Evolutionary conservation across 257 asterid genomes (phyloP).

Genomic region (Handroanthus guayacan): DNA sequence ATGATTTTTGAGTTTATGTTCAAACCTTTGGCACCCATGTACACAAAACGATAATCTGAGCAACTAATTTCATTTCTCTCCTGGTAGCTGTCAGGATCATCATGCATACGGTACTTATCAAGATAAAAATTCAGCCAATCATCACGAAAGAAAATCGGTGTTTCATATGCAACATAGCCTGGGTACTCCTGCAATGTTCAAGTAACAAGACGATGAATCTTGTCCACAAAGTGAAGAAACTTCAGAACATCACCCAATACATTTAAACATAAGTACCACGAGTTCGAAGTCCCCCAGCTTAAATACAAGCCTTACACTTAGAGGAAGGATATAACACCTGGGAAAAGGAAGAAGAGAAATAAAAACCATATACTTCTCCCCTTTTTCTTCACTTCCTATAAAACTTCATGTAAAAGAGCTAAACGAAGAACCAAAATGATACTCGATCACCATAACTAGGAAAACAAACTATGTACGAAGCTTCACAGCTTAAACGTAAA

Average conservation of each 20-base stretch:
- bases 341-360: constrained; percentile 33
- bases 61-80: constrained; percentile 73
- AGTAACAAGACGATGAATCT: constrained; percentile 28
- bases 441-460: constrained; percentile 14
- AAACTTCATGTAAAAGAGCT: constrained; percentile 16
- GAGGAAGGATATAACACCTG: constrained; percentile 42
- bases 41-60: constrained; percentile 97
- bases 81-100: constrained; percentile 54
- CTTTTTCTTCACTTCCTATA: constrained; percentile 24
- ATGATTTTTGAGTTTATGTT: constrained; percentile 35
- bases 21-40: constrained; percentile 96
- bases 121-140: constrained; percentile 98
- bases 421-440: neutral
- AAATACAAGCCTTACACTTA: constrained; percentile 35
- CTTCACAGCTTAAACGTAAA: constrained; percentile 9
- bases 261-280: constrained; percentile 37
- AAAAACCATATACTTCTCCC: constrained; percentile 32
- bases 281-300: constrained; percentile 28
- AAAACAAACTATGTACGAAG: constrained; percentile 4
- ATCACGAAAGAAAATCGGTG: constrained; percentile 76
- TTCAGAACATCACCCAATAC: neutral
- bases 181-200: constrained; percentile 79
- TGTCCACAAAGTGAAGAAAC: constrained; percentile 6
- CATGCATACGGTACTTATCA: constrained; percentile 80
- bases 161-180: constrained; percentile 75